Base-by-base conservation (phyloP, 345 rosid species). In the Jatropha curcas region DNA sequence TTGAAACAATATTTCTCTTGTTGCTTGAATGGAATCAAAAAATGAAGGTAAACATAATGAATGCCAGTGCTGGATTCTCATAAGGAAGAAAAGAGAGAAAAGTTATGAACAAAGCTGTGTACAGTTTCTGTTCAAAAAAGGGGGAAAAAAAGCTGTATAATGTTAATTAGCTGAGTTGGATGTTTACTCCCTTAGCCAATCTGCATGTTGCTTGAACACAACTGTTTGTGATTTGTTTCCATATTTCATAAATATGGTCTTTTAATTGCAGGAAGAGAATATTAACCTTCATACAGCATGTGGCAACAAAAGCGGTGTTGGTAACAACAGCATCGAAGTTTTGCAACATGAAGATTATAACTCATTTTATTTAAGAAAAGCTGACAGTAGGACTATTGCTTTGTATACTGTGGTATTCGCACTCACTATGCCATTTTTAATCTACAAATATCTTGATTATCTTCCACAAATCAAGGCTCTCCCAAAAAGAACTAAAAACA, bases 371-470 rank as follows among this genome's bases (percentile, higher is more conserved):
- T 81, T 81, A 68, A 71, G 71, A 68, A 81, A 78, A 70, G 75
- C 86, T 76, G 86, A 79, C 81, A 76, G 87, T 74, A 88, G 90
- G 79, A 79, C 86, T 68, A 70, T 84, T 65, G 93, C 92, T 83
- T 83, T 85, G 66, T 91, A 83, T 75, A 84, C 79, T 45, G 90
- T 88, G 71, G 50, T 85, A 31, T 68, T 83, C 66, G 82, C 95
- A 58, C 84, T 93, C 33, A 37, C 81, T 43, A 77, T 85, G 73
- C 92, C 98, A 39, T 81, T 91, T 80, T 37, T 89, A 56, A 71
- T 91, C 76, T 89, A 93, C 76, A 91, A 84, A 84, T 87, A 82
- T 83, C 85, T 93, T 58, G 90, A 88, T 76, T 77, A 86, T 74
- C 86, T 88, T 66, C 91, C 92, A 16, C 83, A 84, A 73, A 68